Base-by-base conservation (phyloP, 768 basidiomycete species). In the Tricholoma terreum region DNA sequence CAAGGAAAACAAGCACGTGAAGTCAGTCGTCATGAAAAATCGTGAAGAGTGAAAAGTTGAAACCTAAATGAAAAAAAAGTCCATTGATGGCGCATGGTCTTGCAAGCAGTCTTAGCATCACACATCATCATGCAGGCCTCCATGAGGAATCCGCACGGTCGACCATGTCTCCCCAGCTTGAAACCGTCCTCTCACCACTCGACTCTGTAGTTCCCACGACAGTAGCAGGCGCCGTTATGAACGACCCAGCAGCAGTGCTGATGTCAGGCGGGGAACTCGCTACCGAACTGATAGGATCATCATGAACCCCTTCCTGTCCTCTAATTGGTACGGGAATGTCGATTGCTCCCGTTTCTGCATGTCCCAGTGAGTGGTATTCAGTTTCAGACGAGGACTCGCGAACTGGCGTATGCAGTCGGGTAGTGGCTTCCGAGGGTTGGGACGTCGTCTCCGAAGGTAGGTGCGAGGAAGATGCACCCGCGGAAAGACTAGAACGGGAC, bases 221-320 rank as follows among this genome's bases (percentile, higher is more conserved):
- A 6, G 85, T 87, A 48, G 80, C 78, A 40, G 89, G 78, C 15
- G 82, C 80, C 4, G 88, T 88, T 19, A 89, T 78, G 61, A 89
- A 87, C 55, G 87, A 89, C 57, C 78, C 78, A 2, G 82, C 78
- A 11, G 88, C 87, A 0, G 86, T 86, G 68, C 87, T 89, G 65
- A 90, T 78, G 66, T 86, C 86, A 0, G 80, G 78, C 36, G 74
- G 81, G 63, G 81, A 81, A 59, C 67, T 75, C 56, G 63, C 65
- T 58, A 43, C 58, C 33, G 68, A 65, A 31, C 38, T 59, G 52
- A 58, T 46, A 63, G 58, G 48, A 35, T 57, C 30, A 45, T 5
- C 49, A 14, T 33, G 56, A 11, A 54, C 54, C 45, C 55, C 52
- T 55, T 45, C 56, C 49, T 67, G 61, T 10, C 6, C 27, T 48